A percentile compares a stretch with the other conserved stretches of the same genome.
Conservation (phyloP, 345 rosid species). For the Eutrema yunnanense region DNA sequence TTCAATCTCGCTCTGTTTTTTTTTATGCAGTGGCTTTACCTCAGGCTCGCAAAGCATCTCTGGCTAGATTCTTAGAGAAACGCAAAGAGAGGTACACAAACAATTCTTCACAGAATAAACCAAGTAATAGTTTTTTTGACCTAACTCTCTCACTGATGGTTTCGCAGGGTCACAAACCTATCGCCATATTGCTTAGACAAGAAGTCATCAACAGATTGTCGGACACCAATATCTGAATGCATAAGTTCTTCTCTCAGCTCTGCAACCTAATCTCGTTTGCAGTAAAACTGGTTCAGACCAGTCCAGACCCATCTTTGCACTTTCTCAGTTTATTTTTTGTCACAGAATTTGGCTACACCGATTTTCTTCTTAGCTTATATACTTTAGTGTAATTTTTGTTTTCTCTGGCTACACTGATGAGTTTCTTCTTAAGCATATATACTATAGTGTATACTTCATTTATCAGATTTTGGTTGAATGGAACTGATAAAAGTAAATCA, state of each 20-base stretch:
- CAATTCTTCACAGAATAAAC: not conserved
- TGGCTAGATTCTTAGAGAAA: slow-evolving; percentile 78
- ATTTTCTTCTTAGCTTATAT: slow-evolving; percentile 16
- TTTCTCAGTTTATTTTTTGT: not conserved
- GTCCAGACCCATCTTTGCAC: slow-evolving; percentile 8
- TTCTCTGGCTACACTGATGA: not conserved
- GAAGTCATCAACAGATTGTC: slow-evolving; percentile 27
- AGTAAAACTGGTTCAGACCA: slow-evolving; percentile 3
- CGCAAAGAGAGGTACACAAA: slow-evolving; percentile 65
- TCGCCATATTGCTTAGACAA: slow-evolving; percentile 41
- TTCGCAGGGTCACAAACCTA: slow-evolving; percentile 38
- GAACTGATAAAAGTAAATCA: slow-evolving; percentile 11
- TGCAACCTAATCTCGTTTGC: slow-evolving; percentile 28
- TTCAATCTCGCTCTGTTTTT: not conserved
- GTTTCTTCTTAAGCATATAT: not conserved
- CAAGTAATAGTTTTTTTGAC: slow-evolving; percentile 3
- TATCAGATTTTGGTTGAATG: slow-evolving; percentile 22
- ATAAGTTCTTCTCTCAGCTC: slow-evolving; percentile 35
- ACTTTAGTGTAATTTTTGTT: not conserved
- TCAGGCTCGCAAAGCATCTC: slow-evolving; percentile 79
- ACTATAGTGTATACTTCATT: slow-evolving; percentile 21
- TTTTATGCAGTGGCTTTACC: slow-evolving; percentile 53
- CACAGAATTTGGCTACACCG: not conserved
- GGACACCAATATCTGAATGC: slow-evolving; percentile 25
- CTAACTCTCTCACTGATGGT: slow-evolving; percentile 2